These are phyloP conservation scores for Lithohypha guttulata DNA, from an alignment of 2,329 filamentous ascomycete genomes.

Conservation along the genomic window DNA sequence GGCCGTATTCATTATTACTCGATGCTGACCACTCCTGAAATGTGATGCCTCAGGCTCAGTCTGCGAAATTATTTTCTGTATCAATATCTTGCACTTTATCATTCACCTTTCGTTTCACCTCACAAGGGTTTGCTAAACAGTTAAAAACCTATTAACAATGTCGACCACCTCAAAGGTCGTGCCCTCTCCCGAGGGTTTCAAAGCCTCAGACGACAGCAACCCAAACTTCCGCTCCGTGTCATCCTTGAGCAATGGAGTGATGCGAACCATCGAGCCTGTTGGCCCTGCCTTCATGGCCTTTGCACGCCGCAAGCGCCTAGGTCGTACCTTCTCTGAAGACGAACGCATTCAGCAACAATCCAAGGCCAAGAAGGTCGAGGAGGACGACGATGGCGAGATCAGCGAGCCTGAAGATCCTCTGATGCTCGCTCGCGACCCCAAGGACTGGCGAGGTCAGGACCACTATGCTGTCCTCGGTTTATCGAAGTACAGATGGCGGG, in stretches of 20 bases:
- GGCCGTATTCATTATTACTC: too few species aligned
- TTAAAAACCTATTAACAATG: conserved; percentile 10
- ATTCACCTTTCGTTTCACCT: too few species aligned
- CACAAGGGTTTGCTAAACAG: too few species aligned
- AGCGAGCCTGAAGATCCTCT: conserved; percentile 88
- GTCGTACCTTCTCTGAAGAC: conserved; percentile 97
- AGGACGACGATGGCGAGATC: conserved; percentile 79
- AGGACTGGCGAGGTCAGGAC: conserved; percentile 99
- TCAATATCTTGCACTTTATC: too few species aligned
- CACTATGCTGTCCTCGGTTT: conserved; percentile 95
- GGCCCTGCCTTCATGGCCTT: conserved; percentile 97
- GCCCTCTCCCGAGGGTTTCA: conserved; percentile 68
- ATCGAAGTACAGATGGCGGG: conserved; percentile 81
- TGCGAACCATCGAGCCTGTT: conserved; percentile 88
- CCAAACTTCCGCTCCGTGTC: conserved; percentile 64
- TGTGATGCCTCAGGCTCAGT: too few species aligned
- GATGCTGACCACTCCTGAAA: too few species aligned
- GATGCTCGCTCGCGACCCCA: conserved; percentile 85
- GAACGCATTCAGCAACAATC: conserved; percentile 94
- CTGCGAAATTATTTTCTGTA: too few species aligned
- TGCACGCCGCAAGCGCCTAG: conserved; percentile 80
- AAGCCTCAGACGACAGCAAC: conserved; percentile 62
- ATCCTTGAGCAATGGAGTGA: conserved; percentile 62
- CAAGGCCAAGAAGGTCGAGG: conserved; percentile 89
- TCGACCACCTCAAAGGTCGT: conserved; percentile 27